Percentiles rank a stretch among this genome's conserved stretches.
phyloP scores from a whole-genome alignment of 345 rosid genomes.

The Draba incana region DNA sequence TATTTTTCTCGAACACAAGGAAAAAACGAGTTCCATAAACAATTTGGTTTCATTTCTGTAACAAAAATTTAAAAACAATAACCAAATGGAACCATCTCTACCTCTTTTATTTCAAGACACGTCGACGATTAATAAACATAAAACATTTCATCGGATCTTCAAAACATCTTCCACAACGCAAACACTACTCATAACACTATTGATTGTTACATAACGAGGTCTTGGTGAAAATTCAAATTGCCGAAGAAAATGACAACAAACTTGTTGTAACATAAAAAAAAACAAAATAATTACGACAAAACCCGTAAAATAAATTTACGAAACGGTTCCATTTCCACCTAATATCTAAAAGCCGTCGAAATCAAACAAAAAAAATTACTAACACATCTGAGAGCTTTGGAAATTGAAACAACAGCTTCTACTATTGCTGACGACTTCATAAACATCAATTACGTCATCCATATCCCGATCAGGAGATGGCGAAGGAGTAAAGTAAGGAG shows the following conservation, averaged over 20 bases:
- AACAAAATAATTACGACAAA: background rate
- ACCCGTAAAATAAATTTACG: background rate
- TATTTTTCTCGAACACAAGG: background rate
- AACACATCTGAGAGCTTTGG: constrained; percentile 22
- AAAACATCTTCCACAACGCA: too few species aligned
- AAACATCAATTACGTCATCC: constrained; percentile 33
- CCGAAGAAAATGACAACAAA: constrained; percentile 10
- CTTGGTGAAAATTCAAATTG: background rate
- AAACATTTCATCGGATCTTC: background rate
- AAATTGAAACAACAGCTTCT: constrained; percentile 14
- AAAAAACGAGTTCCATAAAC: background rate
- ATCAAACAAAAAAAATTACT: background rate
- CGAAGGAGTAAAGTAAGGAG: constrained; percentile 42
- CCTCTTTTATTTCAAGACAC: too few species aligned
- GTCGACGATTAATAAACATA: background rate
- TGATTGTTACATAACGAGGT: too few species aligned
- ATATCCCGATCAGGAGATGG: constrained; percentile 41
- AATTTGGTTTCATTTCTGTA: background rate
- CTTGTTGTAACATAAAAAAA: background rate
- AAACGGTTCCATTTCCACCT: constrained; percentile 8
- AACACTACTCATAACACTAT: background rate
- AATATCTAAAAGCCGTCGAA: background rate
- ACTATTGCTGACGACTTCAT: constrained; percentile 14
- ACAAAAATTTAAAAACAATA: background rate
- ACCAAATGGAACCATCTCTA: too few species aligned